phyloP scores from a whole-genome alignment of 2,329 filamentous ascomycete species.

The Mycosphaerella sp. region DNA sequence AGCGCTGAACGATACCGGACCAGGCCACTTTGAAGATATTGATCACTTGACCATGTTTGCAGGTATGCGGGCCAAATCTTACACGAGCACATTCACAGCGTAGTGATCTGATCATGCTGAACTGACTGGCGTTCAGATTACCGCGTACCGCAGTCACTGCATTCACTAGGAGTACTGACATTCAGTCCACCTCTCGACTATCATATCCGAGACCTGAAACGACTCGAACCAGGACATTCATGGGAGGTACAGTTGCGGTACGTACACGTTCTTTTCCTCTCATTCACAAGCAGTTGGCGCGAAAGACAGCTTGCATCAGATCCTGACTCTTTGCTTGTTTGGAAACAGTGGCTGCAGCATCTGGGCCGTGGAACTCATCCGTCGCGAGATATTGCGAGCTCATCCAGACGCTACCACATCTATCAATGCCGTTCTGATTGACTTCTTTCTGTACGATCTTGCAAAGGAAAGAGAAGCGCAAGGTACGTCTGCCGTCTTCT shows the following conservation, averaged over 20 bases:
- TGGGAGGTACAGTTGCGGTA: slow-evolving; percentile 79
- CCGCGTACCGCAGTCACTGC: slow-evolving; percentile 87
- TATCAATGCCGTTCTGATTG: slow-evolving; percentile 84
- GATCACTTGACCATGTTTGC: slow-evolving; percentile 98
- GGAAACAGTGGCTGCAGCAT: slow-evolving; percentile 67
- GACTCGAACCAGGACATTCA: slow-evolving; percentile 62
- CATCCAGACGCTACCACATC: slow-evolving; percentile 57
- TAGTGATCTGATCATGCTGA: slow-evolving; percentile 8
- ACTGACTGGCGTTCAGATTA: slow-evolving; percentile 56
- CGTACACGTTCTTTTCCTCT: neutral
- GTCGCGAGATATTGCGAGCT: slow-evolving; percentile 65
- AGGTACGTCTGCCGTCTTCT: slow-evolving; percentile 28
- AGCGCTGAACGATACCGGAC: slow-evolving; percentile 75
- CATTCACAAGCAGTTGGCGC: neutral
- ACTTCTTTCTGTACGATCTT: slow-evolving; percentile 94
- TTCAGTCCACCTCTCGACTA: slow-evolving; percentile 75
- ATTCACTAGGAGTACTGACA: slow-evolving; percentile 71
- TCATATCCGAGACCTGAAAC: slow-evolving; percentile 57
- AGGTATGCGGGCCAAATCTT: slow-evolving; percentile 33
- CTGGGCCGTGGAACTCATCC: slow-evolving; percentile 88
- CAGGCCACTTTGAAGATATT: slow-evolving; percentile 81
- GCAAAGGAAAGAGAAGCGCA: slow-evolving; percentile 73
- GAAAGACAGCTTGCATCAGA: neutral
- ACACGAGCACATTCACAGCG: neutral
- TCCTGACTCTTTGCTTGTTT: slow-evolving; percentile 6